phyloP scores from a whole-genome alignment of 139 green algal genomes.

The Haematococcus lacustris region DNA sequence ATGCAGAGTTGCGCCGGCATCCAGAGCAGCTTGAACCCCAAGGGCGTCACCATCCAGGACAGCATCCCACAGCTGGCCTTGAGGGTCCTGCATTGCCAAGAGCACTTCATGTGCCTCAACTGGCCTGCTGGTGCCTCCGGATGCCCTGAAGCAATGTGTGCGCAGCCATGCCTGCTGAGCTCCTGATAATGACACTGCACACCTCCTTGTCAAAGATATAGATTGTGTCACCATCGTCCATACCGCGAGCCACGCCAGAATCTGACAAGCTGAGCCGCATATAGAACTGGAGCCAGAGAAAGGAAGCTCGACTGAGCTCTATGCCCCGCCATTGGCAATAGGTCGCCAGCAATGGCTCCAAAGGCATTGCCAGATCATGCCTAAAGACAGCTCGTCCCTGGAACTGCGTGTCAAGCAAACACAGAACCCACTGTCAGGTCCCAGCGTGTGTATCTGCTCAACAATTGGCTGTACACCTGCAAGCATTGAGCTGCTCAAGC shows the following conservation, averaged over 20 bases:
- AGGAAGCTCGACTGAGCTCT: conserved; percentile 16
- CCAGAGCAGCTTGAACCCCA: neutral
- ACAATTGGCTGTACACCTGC: neutral
- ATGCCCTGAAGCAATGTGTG: no score
- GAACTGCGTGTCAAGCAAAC: conserved; percentile 3
- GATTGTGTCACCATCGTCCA: conserved; percentile 31
- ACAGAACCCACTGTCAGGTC: no score
- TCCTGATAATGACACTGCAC: no score
- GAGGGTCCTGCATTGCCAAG: conserved; percentile 19
- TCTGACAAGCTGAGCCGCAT: conserved; percentile 18
- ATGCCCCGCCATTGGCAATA: conserved; percentile 31
- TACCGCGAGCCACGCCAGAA: conserved; percentile 13
- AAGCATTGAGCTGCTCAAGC: neutral
- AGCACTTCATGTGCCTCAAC: no score
- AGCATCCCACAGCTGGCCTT: conserved; percentile 30
- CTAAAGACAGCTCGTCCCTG: conserved; percentile 26
- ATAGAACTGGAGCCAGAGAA: conserved; percentile 34
- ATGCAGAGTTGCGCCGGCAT: neutral
- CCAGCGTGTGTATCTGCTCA: no score
- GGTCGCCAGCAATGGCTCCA: conserved; percentile 19
- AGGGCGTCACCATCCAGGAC: conserved; percentile 12
- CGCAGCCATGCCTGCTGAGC: no score
- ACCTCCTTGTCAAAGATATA: conserved; percentile 27
- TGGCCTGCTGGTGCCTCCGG: no score
- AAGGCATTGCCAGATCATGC: conserved; percentile 26